Conservation (phyloP, 2,329 filamentous ascomycete genomes). For the Xylariaceae sp. region DNA sequence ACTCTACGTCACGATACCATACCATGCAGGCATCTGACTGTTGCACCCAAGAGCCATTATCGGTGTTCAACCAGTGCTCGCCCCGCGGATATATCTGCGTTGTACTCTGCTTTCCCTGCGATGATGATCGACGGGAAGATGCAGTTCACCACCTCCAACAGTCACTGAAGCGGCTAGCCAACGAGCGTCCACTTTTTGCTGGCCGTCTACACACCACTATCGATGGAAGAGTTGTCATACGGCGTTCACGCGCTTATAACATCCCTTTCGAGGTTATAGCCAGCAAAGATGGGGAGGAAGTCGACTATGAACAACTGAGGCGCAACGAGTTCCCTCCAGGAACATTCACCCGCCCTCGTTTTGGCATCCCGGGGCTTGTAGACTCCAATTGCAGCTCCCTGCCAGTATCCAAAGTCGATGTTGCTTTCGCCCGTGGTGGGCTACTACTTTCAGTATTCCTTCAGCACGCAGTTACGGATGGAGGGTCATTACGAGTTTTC, state of each 20-base stretch:
- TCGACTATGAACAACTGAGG: conserved; percentile 37
- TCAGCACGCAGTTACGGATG: conserved; percentile 52
- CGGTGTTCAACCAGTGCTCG: conserved; percentile 44
- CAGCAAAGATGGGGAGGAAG: conserved; percentile 23
- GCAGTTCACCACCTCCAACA: conserved; percentile 37
- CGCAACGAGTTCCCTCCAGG: conserved; percentile 39
- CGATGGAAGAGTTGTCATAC: conserved; percentile 35
- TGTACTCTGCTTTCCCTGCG: conserved; percentile 43
- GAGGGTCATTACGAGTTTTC: conserved; percentile 48
- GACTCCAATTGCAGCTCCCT: conserved; percentile 34
- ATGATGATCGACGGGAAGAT: conserved; percentile 32
- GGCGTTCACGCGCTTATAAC: conserved; percentile 34
- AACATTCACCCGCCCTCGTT: conserved; percentile 37
- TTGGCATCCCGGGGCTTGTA: conserved; percentile 33
- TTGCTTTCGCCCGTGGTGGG: conserved; percentile 49
- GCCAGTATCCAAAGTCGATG: conserved; percentile 49
- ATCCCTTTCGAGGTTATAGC: conserved; percentile 39
- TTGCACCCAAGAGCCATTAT: conserved; percentile 38
- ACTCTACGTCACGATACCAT: conserved; percentile 27
- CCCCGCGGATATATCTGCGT: conserved; percentile 45
- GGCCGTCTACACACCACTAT: conserved; percentile 37
- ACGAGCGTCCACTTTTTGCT: conserved; percentile 41
- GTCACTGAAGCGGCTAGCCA: conserved; percentile 39
- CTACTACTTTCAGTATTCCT: conserved; percentile 50
- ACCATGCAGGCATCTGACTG: conserved; percentile 35